Base-by-base conservation (phyloP, 2,329 filamentous ascomycete genomes). In the Diaporthe destruens region DNA sequence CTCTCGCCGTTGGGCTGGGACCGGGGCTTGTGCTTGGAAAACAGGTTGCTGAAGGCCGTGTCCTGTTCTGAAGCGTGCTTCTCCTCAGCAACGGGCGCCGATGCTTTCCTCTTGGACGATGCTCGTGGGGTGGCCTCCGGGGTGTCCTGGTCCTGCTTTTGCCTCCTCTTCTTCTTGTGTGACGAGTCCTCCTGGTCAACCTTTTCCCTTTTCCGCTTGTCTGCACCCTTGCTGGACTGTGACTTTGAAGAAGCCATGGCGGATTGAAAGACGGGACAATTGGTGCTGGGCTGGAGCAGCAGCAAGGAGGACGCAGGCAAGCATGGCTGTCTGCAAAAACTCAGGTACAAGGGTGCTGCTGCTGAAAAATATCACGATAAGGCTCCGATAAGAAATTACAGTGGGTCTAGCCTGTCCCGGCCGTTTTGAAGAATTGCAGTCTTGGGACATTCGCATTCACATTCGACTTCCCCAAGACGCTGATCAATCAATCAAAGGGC, bases 401-500 rank as follows among this genome's bases (percentile, higher is more conserved):
- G 73, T 69, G 73, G 73, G 67, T 7, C 73, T 29, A 51, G 36
- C 32, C 54, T 34, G 47, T 56, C 63, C 29, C 65, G 25, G 71
- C 71, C 44, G 55, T 29, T 71, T 54, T 34, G 44, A 68, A 84
- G 84, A 84, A 84, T 81, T 84, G 83, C 83, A 83, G 77, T 29
- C 66, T 47, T 20, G 1, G 63, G 12, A 9, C 54, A 42, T 20
- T 47, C 6, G 9, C 18, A 18, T 51, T 47, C 34, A 51, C 42
- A n/a, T 16, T 34, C 6, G 16, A 6, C 34, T 39, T 18, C 39
- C 12, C 29, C 8, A 25, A 44, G 14, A 57, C 61, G 11, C 57
- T 14, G 39, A 55, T 32, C 49, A 57, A 23, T 25, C 42, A 25
- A 54, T 71, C 59, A 68, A 54, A 42, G 34, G 44, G 74, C 74